Percentiles rank a stretch among this genome's conserved stretches.
Conservation (phyloP, 441 rosid genomes). For the Brassica hybrid region DNA sequence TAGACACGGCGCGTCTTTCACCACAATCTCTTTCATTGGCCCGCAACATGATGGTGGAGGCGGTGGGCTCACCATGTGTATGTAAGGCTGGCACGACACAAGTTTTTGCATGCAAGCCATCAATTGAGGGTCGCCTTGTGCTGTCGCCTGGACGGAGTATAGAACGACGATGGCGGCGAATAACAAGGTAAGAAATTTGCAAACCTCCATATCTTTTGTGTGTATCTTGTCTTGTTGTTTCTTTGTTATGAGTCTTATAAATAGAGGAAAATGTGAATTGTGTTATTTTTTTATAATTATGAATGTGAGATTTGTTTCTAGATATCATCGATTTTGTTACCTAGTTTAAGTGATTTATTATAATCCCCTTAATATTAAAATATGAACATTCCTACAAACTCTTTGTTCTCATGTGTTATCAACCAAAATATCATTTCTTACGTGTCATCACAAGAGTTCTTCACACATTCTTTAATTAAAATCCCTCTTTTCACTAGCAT, state of each 20-base stretch:
- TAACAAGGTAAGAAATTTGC: neutral
- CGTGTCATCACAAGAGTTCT: neutral
- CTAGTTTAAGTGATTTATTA: neutral
- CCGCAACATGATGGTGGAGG: constrained; percentile 55
- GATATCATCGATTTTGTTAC: constrained; percentile 10
- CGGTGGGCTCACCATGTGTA: constrained; percentile 29
- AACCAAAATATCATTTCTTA: neutral
- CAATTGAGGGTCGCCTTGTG: constrained; percentile 9
- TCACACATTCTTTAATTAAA: neutral
- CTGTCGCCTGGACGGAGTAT: constrained; percentile 17
- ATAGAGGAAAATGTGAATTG: neutral
- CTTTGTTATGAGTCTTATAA: constrained; percentile 4
- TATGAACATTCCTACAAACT: no score
- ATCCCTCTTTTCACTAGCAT: neutral
- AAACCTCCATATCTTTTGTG: constrained; percentile 3
- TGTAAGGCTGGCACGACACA: constrained; percentile 50
- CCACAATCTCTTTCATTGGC: constrained; percentile 48
- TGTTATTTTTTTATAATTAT: neutral
- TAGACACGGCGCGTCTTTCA: constrained; percentile 48
- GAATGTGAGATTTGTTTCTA: constrained; percentile 15
- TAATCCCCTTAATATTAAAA: no score
- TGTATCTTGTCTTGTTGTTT: neutral
- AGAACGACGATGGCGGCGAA: neutral
- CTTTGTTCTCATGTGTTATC: neutral
- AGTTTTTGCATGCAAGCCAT: constrained; percentile 45